These are phyloP conservation scores for Colletotrichum godetiae DNA, from an alignment of 2,329 filamentous ascomycete species.

Conservation along the genomic window DNA sequence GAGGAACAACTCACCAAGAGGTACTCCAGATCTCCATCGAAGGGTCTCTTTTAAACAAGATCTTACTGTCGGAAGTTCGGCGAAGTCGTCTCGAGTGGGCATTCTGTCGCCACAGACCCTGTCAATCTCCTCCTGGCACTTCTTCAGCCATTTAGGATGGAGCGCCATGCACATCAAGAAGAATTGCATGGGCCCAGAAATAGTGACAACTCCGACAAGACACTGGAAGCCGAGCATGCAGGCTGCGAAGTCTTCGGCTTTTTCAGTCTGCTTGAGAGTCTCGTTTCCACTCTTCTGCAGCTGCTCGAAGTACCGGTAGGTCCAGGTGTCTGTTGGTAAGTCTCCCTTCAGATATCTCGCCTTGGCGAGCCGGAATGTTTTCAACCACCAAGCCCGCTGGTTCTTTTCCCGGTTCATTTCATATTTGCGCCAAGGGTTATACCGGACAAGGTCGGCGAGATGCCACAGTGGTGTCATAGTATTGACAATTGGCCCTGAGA, in stretches of 20 bases:
- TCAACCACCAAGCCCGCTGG: conserved; percentile 59
- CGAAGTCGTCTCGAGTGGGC: conserved; percentile 61
- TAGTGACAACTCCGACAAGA: conserved; percentile 62
- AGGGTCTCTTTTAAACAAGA: conserved; percentile 69
- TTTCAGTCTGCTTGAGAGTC: conserved; percentile 51
- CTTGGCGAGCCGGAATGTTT: conserved; percentile 54
- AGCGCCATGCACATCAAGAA: conserved; percentile 64
- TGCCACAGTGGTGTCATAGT: conserved; percentile 61
- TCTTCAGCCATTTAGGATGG: conserved; percentile 63
- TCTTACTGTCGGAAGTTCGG: conserved; percentile 62
- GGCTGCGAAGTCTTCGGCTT: conserved; percentile 58
- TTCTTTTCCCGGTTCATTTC: conserved; percentile 56
- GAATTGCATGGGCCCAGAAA: conserved; percentile 61
- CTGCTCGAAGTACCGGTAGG: conserved; percentile 59
- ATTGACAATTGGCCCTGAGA: conserved; percentile 63
- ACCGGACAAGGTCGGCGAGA: conserved; percentile 49
- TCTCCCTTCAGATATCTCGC: conserved; percentile 51
- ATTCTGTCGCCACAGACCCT: conserved; percentile 64
- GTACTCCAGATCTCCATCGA: conserved; percentile 68
- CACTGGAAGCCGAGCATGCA: conserved; percentile 65
- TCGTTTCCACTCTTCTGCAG: conserved; percentile 52
- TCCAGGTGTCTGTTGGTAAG: conserved; percentile 59
- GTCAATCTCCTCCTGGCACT: conserved; percentile 68
- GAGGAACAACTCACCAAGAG: conserved; percentile 52
- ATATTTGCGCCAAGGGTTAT: conserved; percentile 60